Percentiles rank a stretch among this genome's conserved stretches.
phyloP scores from a whole-genome alignment of 1,284 basidiomycete genomes.

The Wolfiporia cocos region DNA sequence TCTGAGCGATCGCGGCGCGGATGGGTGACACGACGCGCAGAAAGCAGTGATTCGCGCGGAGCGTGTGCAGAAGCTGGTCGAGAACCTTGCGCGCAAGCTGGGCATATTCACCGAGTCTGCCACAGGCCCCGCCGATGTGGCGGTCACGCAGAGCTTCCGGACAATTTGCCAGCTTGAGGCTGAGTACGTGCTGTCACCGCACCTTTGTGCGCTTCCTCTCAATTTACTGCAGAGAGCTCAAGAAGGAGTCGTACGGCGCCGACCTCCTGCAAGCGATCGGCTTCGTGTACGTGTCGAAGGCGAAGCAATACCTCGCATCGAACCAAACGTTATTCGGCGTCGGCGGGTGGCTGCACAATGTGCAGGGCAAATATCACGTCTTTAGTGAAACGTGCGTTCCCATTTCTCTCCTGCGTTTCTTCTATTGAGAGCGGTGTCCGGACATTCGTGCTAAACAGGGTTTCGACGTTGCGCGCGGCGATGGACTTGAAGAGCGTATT shows the following conservation, averaged over 20 bases:
- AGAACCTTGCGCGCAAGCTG: conserved; percentile 83
- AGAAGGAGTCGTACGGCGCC: conserved; percentile 88
- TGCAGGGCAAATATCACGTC: conserved; percentile 90
- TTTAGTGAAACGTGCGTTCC: conserved; percentile 83
- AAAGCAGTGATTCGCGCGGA: conserved; percentile 79
- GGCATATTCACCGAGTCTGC: conserved; percentile 92
- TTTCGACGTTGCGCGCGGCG: conserved; percentile 83
- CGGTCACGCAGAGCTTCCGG: conserved; percentile 65
- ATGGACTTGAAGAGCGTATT: conserved; percentile 94
- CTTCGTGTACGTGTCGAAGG: conserved; percentile 83
- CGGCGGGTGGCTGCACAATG: conserved; percentile 91
- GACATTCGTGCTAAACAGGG: conserved; percentile 36
- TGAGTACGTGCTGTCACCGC: conserved; percentile 45
- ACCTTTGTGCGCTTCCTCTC: conserved; percentile 2
- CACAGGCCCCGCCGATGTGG: conserved; percentile 62
- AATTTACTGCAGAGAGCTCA: conserved; percentile 55
- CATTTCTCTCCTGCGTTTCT: neutral
- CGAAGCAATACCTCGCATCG: conserved; percentile 76
- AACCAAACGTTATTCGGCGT: conserved; percentile 76
- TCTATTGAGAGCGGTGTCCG: conserved; percentile 3
- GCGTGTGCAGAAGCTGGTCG: conserved; percentile 78
- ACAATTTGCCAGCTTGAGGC: conserved; percentile 82
- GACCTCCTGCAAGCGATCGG: conserved; percentile 92
- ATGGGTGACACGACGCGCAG: conserved; percentile 29
- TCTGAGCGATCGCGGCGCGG: conserved; percentile 4